Evolutionary conservation across 495 filamentous ascomycete genomes (phyloP).

Genomic region (Cudoniella acicularis): DNA sequence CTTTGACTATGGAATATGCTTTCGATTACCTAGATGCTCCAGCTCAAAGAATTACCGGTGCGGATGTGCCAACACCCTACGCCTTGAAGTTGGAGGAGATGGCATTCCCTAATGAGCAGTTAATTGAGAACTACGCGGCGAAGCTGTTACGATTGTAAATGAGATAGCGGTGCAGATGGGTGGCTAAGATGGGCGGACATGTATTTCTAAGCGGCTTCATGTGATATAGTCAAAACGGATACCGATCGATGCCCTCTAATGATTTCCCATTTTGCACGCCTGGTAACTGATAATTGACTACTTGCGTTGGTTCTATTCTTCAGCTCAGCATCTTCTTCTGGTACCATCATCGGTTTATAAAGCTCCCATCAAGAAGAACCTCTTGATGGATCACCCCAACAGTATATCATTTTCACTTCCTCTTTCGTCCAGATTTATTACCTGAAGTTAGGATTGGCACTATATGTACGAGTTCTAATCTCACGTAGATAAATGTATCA

Average conservation of each 20-base stretch:
- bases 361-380: no score
- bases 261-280: background rate
- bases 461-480: no score
- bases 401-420: no score
- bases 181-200: constrained; percentile 2
- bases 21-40: constrained; percentile 97
- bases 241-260: constrained; percentile 16
- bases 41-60: constrained; percentile 88
- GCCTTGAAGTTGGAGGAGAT: constrained; percentile 83
- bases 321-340: no score
- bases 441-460: no score
- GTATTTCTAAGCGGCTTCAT: constrained; percentile 25
- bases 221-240: constrained; percentile 26
- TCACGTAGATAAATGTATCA: constrained; percentile 14
- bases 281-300: no score
- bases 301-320: background rate
- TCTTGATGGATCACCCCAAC: no score
- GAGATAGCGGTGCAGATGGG: background rate
- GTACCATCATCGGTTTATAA: no score
- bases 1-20: constrained; percentile 92
- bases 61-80: constrained; percentile 94
- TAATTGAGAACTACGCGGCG: constrained; percentile 51
- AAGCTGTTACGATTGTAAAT: constrained; percentile 26
- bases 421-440: no score
- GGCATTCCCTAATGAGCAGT: constrained; percentile 81